Base-by-base conservation (phyloP, 2,329 filamentous ascomycete genomes). In the Alternaria sp. region DNA sequence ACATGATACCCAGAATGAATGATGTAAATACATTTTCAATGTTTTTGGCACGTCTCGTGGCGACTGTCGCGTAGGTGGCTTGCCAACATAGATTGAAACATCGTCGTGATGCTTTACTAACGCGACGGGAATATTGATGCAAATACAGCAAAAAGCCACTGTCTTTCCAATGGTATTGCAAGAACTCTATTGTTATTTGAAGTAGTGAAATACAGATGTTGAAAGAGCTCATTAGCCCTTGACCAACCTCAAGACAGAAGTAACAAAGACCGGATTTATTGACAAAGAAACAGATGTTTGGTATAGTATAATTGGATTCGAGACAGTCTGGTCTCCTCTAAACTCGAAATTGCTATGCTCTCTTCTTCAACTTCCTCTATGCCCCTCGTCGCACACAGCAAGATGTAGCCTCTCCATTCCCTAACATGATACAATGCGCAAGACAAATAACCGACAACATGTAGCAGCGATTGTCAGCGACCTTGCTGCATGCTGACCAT, bases 1-100 rank as follows among this genome's bases (percentile, higher is more conserved):
- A 28, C 45, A 49, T 62, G 60, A 62, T 62, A 62, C 56, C 60
- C 60, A 49, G 8, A 40, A 52, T 52, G 49, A 13, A 52, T 25
- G 49, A 59, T 28, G 23, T 23, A 19, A 43, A 15, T 13, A 15
- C 32, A 55, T 45, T 40, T 43, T 21, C 8, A 23, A 21, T 36
- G 10, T 19, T 7, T 44, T 10, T n/a, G 30, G 12, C 30, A 17
- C 7, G 19, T 4, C 3, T 21, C 2, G 3, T 36, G 28, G 28
- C 12, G 9, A 6, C 21, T 23, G 11, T 1, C 15, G 17, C 3
- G 21, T 5, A 5, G 5, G 8, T 19, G 9, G 8, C 1, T 23
- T 17, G 11, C 11, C 49, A 9, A 23, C 2, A 36, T 6, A 5
- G 5, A 0, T 36, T 30, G 6, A 6, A 5, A 0, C 26, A 23